Conservation (phyloP, 208 protist species). For the Zelonia costaricensis region DNA sequence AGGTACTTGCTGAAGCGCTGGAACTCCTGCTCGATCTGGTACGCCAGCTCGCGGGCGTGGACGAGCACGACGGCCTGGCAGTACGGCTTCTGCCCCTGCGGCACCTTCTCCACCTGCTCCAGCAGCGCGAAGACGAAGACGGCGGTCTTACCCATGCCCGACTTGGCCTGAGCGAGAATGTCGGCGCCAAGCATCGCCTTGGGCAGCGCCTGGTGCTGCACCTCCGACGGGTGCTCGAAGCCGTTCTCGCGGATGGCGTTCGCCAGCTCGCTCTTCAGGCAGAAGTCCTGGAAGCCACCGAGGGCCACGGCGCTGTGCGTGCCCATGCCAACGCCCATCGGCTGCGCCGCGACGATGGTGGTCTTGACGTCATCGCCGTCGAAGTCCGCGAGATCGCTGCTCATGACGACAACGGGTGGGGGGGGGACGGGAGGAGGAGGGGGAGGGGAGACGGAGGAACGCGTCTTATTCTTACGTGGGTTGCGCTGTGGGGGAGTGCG, state of each 20-base stretch:
- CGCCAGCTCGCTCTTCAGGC: slow-evolving; percentile 98
- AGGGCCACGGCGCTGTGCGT: slow-evolving; percentile 92
- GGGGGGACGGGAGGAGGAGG: neutral
- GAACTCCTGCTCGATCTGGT: slow-evolving; percentile 99
- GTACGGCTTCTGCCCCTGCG: slow-evolving; percentile 79
- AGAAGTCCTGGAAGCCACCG: slow-evolving; percentile 98
- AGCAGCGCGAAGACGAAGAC: slow-evolving; percentile 99
- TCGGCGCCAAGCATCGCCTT: slow-evolving; percentile 98
- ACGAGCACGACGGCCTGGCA: slow-evolving; percentile 94
- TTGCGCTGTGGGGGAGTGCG: no score
- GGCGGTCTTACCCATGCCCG: slow-evolving; percentile 99
- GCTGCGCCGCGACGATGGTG: slow-evolving; percentile 66
- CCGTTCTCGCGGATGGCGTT: slow-evolving; percentile 96
- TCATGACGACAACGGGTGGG: slow-evolving; percentile 36
- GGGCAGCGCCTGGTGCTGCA: slow-evolving; percentile 99
- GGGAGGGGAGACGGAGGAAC: slow-evolving; percentile 4
- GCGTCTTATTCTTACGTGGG: no score
- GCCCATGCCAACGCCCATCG: slow-evolving; percentile 77
- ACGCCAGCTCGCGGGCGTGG: slow-evolving; percentile 99
- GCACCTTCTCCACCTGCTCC: slow-evolving; percentile 95
- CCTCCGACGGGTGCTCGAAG: slow-evolving; percentile 94
- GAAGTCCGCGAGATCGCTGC: slow-evolving; percentile 88
- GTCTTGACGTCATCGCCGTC: slow-evolving; percentile 88
- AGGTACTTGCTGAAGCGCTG: slow-evolving; percentile 98
- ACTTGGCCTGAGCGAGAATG: slow-evolving; percentile 99